Evolutionary conservation across 768 basidiomycete species (phyloP).

Genomic region (Suillus americanus): DNA sequence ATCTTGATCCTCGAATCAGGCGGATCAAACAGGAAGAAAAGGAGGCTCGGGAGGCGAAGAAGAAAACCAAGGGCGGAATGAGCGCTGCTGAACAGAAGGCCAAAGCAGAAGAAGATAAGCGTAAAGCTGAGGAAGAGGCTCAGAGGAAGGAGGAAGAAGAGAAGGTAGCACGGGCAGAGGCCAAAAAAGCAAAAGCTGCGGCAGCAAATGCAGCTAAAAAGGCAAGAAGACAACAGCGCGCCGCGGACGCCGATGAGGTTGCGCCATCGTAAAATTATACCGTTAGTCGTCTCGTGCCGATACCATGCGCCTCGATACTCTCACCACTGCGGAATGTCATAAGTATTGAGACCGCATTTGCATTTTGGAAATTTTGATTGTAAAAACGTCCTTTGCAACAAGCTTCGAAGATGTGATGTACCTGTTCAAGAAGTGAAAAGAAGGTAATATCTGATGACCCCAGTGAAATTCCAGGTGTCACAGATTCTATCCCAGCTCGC

Average conservation of each 20-base stretch:
- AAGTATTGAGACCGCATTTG: not conserved
- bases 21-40: constrained; percentile 96
- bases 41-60: constrained; percentile 90
- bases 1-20: constrained; percentile 92
- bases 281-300: not conserved
- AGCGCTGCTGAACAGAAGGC: constrained; percentile 48
- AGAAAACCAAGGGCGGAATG: constrained; percentile 49
- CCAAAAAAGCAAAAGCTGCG: constrained; percentile 82
- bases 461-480: not conserved
- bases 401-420: not conserved
- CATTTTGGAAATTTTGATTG: not conserved
- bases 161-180: constrained; percentile 68
- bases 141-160: constrained; percentile 82
- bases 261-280: constrained; percentile 6
- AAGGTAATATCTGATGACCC: not conserved
- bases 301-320: not conserved
- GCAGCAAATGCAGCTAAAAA: constrained; percentile 92
- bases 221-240: constrained; percentile 66
- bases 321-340: not conserved
- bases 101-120: constrained; percentile 56
- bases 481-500: not conserved
- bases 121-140: constrained; percentile 70
- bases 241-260: constrained; percentile 36
- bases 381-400: not conserved
- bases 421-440: not conserved